phyloP scores from a whole-genome alignment of 2,329 filamentous ascomycete species.

The Allantophomopsis lycopodina region DNA sequence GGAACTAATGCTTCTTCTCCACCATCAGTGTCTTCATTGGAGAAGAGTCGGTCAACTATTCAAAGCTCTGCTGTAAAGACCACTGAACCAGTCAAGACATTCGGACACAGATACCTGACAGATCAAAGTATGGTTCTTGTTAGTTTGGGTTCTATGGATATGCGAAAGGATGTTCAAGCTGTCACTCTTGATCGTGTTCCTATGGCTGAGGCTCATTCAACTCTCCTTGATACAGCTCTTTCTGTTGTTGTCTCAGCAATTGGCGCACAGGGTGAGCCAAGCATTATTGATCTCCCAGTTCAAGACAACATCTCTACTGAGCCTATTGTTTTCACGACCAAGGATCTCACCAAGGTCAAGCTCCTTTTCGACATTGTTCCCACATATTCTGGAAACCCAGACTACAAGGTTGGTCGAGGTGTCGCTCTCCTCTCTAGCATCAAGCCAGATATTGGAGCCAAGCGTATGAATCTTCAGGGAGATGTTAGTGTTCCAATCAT shows the following conservation, averaged over 20 bases:
- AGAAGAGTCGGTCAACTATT: slow-evolving; percentile 34
- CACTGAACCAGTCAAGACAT: slow-evolving; percentile 78
- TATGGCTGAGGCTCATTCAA: slow-evolving; percentile 75
- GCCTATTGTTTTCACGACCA: slow-evolving; percentile 78
- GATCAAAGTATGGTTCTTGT: slow-evolving; percentile 83
- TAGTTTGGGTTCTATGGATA: slow-evolving; percentile 89
- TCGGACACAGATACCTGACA: slow-evolving; percentile 88
- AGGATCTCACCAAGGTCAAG: slow-evolving; percentile 68
- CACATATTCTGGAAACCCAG: slow-evolving; percentile 82
- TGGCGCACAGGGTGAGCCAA: slow-evolving; percentile 75
- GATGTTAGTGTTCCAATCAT: slow-evolving; percentile 89
- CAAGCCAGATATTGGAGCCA: slow-evolving; percentile 67
- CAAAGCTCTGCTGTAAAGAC: slow-evolving; percentile 32
- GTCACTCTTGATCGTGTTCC: slow-evolving; percentile 84
- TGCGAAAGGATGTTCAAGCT: slow-evolving; percentile 65
- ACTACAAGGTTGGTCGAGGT: slow-evolving; percentile 77
- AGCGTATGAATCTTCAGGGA: slow-evolving; percentile 83
- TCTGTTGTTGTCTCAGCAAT: slow-evolving; percentile 82
- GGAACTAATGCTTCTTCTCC: slow-evolving; percentile 22
- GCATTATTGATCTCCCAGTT: slow-evolving; percentile 81
- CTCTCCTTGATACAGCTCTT: slow-evolving; percentile 85
- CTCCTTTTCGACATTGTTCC: slow-evolving; percentile 90
- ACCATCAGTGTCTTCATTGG: slow-evolving; percentile 44
- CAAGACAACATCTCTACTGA: slow-evolving; percentile 91
- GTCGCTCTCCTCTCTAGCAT: slow-evolving; percentile 81